Percentiles rank a stretch among this genome's conserved stretches.
Conservation (phyloP, 2,329 filamentous ascomycete species). For the Venturia pyrina region DNA sequence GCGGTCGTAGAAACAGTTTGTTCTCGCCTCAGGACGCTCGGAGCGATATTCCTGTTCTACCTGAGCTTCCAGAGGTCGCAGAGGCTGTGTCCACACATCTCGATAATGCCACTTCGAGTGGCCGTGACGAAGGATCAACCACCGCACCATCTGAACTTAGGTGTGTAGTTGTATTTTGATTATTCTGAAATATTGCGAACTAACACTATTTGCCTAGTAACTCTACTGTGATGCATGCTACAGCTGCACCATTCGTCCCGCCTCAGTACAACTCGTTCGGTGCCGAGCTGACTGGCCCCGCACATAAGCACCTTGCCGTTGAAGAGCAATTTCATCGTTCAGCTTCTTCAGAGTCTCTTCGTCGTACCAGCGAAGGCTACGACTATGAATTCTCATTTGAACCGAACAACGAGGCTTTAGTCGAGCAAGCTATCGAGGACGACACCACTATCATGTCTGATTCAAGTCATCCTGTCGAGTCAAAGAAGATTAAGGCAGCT, state of each 20-base stretch:
- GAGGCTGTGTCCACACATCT: background rate
- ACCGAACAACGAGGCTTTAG: background rate
- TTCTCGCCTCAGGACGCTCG: conserved; percentile 9
- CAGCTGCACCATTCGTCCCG: background rate
- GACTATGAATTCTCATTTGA: background rate
- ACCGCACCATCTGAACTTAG: background rate
- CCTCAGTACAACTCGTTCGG: background rate
- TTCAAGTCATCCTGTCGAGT: background rate
- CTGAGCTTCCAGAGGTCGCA: background rate
- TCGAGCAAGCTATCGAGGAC: background rate
- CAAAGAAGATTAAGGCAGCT: background rate
- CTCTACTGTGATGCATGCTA: background rate
- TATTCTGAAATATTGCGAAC: background rate
- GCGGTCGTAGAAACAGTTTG: conserved; percentile 6
- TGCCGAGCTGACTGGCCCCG: background rate
- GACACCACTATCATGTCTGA: background rate
- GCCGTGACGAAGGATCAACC: background rate
- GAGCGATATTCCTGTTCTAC: conserved; percentile 8
- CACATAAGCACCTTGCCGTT: background rate
- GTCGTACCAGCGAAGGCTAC: background rate
- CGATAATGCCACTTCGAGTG: background rate
- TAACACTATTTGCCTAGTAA: background rate
- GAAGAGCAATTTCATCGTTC: conserved; percentile 1
- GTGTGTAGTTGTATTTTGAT: background rate
- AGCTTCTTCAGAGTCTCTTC: conserved; percentile 2